Percentiles rank a stretch among this genome's conserved stretches.
These are phyloP conservation scores for Aspergillus homomorphus DNA, from an alignment of 495 filamentous ascomycete genomes.

Conservation along the genomic window DNA sequence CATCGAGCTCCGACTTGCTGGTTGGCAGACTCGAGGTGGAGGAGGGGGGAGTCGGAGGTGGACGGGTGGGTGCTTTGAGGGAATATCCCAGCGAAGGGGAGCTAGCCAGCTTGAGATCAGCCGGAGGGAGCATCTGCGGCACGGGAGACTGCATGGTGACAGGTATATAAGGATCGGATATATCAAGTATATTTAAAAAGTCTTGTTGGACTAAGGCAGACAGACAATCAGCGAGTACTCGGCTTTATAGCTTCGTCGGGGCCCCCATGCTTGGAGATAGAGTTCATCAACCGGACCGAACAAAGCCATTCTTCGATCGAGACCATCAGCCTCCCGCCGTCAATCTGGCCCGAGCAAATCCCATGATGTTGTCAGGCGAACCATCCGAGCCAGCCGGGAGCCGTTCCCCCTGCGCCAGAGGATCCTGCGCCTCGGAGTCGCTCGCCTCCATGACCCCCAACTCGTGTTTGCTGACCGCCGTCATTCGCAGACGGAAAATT, in stretches of 20 bases:
- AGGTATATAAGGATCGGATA: background rate
- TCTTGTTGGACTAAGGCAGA: background rate
- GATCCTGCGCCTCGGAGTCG: background rate
- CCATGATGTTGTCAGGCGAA: background rate
- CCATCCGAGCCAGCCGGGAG: background rate
- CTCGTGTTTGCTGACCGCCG: background rate
- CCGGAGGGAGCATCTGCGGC: background rate
- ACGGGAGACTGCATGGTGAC: background rate
- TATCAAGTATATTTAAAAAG: background rate
- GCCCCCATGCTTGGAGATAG: background rate
- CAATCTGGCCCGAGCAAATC: background rate
- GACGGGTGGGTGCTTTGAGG: background rate
- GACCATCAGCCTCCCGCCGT: background rate
- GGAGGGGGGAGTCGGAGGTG: background rate
- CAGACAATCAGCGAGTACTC: background rate
- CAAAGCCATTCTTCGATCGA: background rate
- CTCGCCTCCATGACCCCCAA: background rate
- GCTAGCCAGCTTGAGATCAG: background rate
- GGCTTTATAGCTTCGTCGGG: background rate
- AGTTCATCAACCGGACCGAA: background rate
- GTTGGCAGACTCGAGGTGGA: background rate
- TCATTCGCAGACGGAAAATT: background rate
- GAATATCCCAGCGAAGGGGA: background rate
- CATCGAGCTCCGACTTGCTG: background rate
- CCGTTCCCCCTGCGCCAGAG: background rate